Evolutionary conservation across 805 yeast species (phyloP), one percentile per base, ranked within the genome.

Genomic region (Saccharomycopsis guyanensis): DNA sequence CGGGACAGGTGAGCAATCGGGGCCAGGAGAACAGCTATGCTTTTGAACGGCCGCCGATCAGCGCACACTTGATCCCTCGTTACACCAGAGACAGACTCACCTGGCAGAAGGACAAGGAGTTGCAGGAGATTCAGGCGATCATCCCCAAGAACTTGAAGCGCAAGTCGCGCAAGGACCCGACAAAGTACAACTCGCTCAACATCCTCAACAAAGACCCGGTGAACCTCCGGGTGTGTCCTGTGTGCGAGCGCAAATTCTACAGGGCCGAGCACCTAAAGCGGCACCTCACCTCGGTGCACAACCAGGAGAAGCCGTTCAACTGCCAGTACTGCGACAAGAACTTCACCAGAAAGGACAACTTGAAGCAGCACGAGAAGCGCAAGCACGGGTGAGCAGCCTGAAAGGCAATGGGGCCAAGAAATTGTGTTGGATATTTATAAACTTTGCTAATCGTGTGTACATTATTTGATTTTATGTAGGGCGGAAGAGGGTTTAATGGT

Each of bases 31-130:
- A 51, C 24, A 45, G 49, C 16, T 50, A 53, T 20, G 45, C 36
- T 32, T 52, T 53, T 47, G 56, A 46, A 27, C 37, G 48, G 31
- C 54, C 37, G 13, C 45, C 45, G 20, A 50, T 39, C 25, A 24
- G 49, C 16, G 55, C 48, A 29, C 55, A 49, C n/a, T n/a, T n/a
- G n/a, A n/a, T n/a, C n/a, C n/a, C n/a, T n/a, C n/a, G n/a, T n/a
- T n/a, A n/a, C n/a, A n/a, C n/a, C n/a, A 6, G 29, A 6, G 16
- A 16, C 23, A 36, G 22, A 52, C 19, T 23, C 25, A 38, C 4
- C 24, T 15, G 16, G 23, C 25, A 20, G 27, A 41, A 29, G 29
- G 16, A 13, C 18, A 27, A 13, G 20, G 24, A 27, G 19, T 41
- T 34, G 6, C 47, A 35, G 20, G 53, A 44, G 27, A 43, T 43